phyloP scores from a whole-genome alignment of 495 filamentous ascomycete genomes.

The Neurospora hispaniola region DNA sequence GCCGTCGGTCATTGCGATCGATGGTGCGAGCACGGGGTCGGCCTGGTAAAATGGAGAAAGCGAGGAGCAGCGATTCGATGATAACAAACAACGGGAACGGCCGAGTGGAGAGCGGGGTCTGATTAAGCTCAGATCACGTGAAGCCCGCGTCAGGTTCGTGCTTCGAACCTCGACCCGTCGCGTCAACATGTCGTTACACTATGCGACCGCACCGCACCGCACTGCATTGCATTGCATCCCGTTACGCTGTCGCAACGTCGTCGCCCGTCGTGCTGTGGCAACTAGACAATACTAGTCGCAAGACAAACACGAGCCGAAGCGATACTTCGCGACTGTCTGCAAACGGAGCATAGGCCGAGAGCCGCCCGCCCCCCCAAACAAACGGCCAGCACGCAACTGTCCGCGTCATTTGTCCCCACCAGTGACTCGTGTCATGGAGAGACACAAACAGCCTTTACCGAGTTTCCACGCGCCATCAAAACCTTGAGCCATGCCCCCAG shows the following conservation, averaged over 20 bases:
- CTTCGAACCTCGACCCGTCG: constrained; percentile 1
- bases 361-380: not conserved
- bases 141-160: constrained; percentile 8
- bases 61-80: constrained; percentile 2
- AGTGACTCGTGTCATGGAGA: not conserved
- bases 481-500: constrained; percentile 22
- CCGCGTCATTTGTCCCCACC: not conserved
- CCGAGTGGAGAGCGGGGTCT: not conserved
- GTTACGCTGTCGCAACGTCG: not conserved
- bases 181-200: not conserved
- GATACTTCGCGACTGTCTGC: not conserved
- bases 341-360: not conserved
- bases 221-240: not conserved
- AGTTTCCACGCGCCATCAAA: not conserved
- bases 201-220: not conserved
- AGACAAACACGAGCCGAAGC: too few species aligned
- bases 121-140: constrained; percentile 8
- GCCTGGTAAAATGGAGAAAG: constrained; percentile 1
- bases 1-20: constrained; percentile 4
- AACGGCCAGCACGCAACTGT: not conserved
- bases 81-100: not conserved
- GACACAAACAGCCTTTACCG: not conserved
- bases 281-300: not conserved
- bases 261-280: not conserved
- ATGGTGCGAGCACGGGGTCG: constrained; percentile 3